Evolutionary conservation across 1,139 yeast genomes (phyloP), one percentile per base, ranked within the genome.

Genomic region (Martiniozyma asiatica): DNA sequence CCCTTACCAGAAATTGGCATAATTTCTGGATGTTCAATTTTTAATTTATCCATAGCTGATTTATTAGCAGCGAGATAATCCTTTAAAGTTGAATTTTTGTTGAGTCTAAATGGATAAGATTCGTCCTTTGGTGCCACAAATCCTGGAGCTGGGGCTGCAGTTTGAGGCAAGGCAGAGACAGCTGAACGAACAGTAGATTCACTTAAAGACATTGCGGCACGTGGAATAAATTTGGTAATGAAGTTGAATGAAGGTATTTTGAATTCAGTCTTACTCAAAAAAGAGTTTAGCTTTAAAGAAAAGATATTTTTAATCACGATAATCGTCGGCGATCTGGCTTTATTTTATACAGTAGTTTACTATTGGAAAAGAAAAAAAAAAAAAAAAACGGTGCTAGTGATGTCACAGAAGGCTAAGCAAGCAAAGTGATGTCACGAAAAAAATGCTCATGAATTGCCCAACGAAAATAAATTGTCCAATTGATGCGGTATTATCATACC

Each of bases 1-100:
- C 97, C 97, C 50, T 71, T 63, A 1, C 74, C 89, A 47, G 85
- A 82, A 34, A 69, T 50, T 29, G 72, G 73, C 50, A 85, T 73
- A 11, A 85, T 59, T 22, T 64, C 61, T 2, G 93, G 84, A 46
- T 77, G 70, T 33, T 65, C 62, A 23, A 61, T 60, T 34, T 69
- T 67, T 38, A 77, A 63, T 24, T 68, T 59, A 36, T 72, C 72
- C 16, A 82, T 81, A 66, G 74, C 81, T 34, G 61, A 62, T 42
- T 60, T 63, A 59, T 89, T 89, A 47, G 79, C 73, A 35, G 66
- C 58, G 26, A 87, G 59, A 47, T 71, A 73, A 34, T 81, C 87
- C 28, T 68, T 63, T 32, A 81, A 50, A 4, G 68, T 59, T 10
- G 81, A 73, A n/a, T 65, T 61, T 45, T 65, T 65, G 25, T 63